Conservation (phyloP, 768 basidiomycete genomes). For the Rhizopogon vinicolor region DNA sequence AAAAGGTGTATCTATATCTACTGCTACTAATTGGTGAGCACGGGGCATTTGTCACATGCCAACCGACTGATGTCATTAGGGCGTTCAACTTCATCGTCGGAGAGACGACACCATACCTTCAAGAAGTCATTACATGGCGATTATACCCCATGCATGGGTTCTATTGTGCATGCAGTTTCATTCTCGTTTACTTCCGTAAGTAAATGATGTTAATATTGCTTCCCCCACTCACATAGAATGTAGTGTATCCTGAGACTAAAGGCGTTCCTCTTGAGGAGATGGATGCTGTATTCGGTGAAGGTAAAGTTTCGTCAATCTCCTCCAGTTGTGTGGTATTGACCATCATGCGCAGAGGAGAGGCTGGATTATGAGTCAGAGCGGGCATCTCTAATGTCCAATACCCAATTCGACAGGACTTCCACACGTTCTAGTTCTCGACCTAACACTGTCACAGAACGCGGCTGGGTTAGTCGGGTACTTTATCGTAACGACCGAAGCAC, state of each 20-base stretch:
- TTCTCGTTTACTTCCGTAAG: constrained; percentile 80
- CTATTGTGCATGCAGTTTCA: constrained; percentile 83
- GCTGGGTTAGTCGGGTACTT: constrained; percentile 51
- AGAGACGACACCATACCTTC: constrained; percentile 79
- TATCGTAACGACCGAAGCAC: constrained; percentile 35
- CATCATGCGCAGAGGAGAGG: constrained; percentile 42
- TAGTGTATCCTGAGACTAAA: constrained; percentile 85
- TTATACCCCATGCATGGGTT: constrained; percentile 96
- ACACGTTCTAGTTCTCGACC: constrained; percentile 23
- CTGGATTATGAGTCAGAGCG: constrained; percentile 64
- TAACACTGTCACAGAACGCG: constrained; percentile 20
- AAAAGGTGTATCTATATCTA: constrained; percentile 94
- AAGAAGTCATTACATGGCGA: constrained; percentile 86
- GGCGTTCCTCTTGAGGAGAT: constrained; percentile 88
- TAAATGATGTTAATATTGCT: background rate
- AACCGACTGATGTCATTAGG: constrained; percentile 27
- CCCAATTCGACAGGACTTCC: constrained; percentile 33
- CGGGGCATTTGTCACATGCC: background rate
- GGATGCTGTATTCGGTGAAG: constrained; percentile 88
- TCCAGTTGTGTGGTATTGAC: constrained; percentile 11
- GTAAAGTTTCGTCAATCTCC: constrained; percentile 25
- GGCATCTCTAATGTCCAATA: constrained; percentile 46
- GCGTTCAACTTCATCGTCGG: constrained; percentile 91
- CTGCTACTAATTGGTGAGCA: constrained; percentile 70
- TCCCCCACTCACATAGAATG: constrained; percentile 6